These are phyloP conservation scores for Fraxinus albicans DNA, from an alignment of 305 asterid species.

Conservation along the genomic window DNA sequence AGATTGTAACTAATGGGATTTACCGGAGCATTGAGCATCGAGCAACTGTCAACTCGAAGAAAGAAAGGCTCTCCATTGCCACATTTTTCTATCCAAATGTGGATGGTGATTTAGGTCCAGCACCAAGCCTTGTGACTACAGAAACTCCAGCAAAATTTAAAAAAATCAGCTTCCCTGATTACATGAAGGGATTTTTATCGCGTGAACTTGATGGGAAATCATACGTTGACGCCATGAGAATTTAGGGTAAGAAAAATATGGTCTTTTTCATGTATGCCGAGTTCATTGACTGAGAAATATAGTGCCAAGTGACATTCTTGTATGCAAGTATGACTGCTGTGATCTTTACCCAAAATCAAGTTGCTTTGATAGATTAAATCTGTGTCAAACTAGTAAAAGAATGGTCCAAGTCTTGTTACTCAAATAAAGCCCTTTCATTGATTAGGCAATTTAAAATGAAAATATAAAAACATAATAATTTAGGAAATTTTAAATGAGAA, in stretches of 20 bases:
- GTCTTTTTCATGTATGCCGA: neutral
- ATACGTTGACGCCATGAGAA: conserved; percentile 17
- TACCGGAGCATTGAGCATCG: conserved; percentile 21
- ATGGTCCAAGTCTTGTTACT: neutral
- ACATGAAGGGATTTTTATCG: conserved; percentile 15
- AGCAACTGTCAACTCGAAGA: conserved; percentile 11
- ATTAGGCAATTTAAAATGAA: neutral
- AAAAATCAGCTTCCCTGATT: conserved; percentile 14
- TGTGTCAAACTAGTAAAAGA: neutral
- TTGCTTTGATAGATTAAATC: neutral
- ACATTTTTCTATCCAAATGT: conserved; percentile 14
- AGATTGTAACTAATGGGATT: conserved; percentile 22
- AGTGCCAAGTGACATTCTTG: neutral
- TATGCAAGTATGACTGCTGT: neutral
- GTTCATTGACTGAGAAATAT: neutral
- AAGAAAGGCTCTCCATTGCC: conserved; percentile 25
- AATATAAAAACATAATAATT: neutral
- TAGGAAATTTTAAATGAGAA: neutral
- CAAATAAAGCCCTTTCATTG: neutral
- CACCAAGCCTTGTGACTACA: conserved; percentile 26
- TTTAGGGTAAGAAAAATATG: neutral
- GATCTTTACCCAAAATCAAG: neutral
- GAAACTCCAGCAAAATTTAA: conserved; percentile 28
- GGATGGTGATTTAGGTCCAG: neutral
- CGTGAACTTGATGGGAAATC: conserved; percentile 28